Base-by-base conservation (phyloP, 257 asterid species). In the Rehmannia glutinosa region DNA sequence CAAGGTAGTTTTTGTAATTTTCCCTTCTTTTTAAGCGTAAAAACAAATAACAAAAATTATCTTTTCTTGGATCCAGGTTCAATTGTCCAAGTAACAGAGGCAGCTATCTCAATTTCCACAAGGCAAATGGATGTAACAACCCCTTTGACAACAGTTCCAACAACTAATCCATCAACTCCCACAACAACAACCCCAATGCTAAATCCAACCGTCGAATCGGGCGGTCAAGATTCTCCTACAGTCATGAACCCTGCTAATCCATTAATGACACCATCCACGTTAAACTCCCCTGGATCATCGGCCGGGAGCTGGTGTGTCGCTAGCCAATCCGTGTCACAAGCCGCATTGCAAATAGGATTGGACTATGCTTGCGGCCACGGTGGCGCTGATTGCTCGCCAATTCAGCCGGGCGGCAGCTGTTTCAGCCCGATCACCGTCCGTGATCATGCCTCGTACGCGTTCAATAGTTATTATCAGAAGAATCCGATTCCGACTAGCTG, bases 301-400 rank as follows among this genome's bases (percentile, higher is more conserved):
- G 25, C 81, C 3, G 78, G 86, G 43, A 86, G 96, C 80, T 91
- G 97, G 96, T 88, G 97, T 47, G 80, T 91, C 5, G 96, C 96
- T 10, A 79, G 77, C 70, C 81, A 65, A 55, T 82, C 92, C 8
- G 95, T 80, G 8, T 68, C 88, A 2, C 73, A 49, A 9, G 28
- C 45, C 0, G 85, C 85, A 30, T 63, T 91, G 69, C 96, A 91
- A 64, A 80, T 59, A 1, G 96, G 96, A 0, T 42, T 91, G 41
- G 96, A 91, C 71, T 91, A 88, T 30, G 96, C 96, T 1, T 91
- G 97, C 45, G 89, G 96, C 20, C 69, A 69, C 6, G 94, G 89
- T 2, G 87, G 87, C 8, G 83, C 87, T 3, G 87, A 90, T 61
- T 90, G 97, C 77, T 59, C 85, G 0, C 76, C 80, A 9, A 86